A percentile compares a stretch with the other conserved stretches of the same genome.
These are phyloP conservation scores for Plantago lanceolata DNA, from an alignment of 305 asterid species.

Conservation along the genomic window DNA sequence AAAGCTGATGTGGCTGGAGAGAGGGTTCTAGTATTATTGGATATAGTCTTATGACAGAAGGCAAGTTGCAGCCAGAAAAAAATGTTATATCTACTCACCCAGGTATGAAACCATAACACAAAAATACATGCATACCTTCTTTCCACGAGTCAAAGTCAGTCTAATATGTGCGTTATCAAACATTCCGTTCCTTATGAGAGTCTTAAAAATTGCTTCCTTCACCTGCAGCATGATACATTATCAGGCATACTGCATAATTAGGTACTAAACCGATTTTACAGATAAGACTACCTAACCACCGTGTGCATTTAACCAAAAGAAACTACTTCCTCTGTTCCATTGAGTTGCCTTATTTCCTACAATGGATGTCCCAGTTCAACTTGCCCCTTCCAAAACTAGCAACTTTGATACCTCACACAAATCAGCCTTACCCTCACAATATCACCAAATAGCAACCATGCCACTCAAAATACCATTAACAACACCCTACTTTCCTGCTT, in stretches of 20 bases:
- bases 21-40: not conserved
- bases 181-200: slow-evolving; percentile 77
- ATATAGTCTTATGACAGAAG: not conserved
- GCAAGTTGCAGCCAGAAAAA: slow-evolving; percentile 7
- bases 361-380: too few relatives aligned
- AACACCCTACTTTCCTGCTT: not conserved
- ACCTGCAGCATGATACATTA: slow-evolving; percentile 46
- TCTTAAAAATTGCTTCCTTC: slow-evolving; percentile 76
- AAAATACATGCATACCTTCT: slow-evolving; percentile 49
- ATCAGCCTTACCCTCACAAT: too few relatives aligned
- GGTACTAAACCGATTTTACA: slow-evolving; percentile 11
- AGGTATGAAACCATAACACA: slow-evolving; percentile 10
- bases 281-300: slow-evolving; percentile 2
- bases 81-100: slow-evolving; percentile 5
- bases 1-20: too few relatives aligned
- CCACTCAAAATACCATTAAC: not conserved
- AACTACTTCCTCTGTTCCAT: too few relatives aligned
- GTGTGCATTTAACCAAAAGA: slow-evolving; percentile 1
- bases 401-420: too few relatives aligned
- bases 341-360: too few relatives aligned
- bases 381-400: too few relatives aligned
- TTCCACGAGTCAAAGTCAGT: slow-evolving; percentile 84
- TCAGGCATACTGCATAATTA: not conserved
- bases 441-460: not conserved
- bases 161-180: slow-evolving; percentile 66